Evolutionary conservation across 2,329 filamentous ascomycete species (phyloP), one percentile per base, ranked within the genome.

Genomic region (Epichloe aotearoae): DNA sequence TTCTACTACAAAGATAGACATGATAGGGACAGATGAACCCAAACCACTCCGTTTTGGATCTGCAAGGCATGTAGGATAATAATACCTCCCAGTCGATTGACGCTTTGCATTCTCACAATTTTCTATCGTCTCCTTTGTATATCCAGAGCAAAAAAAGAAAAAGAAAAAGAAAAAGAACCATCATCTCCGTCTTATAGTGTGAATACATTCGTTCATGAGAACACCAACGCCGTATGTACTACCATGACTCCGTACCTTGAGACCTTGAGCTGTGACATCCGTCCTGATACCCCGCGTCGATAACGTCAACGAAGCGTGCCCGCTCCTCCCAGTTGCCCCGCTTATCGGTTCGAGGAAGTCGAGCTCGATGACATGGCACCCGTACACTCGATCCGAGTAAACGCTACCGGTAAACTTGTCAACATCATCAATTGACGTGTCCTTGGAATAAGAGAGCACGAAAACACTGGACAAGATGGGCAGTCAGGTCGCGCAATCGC

Each of bases 401-500:
- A 42, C 3, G 19, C 17, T 42, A 3, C 11, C 11, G 14, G 15
- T 14, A 23, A 15, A 34, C 14, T 6, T 15, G 19, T 23, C 19
- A 43, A 12, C 39, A 37, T 43, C 39, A n/a, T 40, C 7, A 26
- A 36, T 26, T 17, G 33, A 33, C 39, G 17, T 26, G n/a, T 26
- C 47, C 15, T n/a, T 37, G 8, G 8, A 15, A 36, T 14, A 8
- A 10, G 30, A 30, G 15, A 19, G 38, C 17, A 36, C 7, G 10
- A 6, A 34, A 3, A 30, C 34, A 15, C 36, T n/a, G 17, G 51
- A 57, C 12, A 46, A 19, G n/a, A 65, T 65, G 62, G 55, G 55
- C 3, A 54, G 50, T 26, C 44, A 50, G 38, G 54, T 45, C 26
- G 53, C 63, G 37, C 62, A 60, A 48, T 55, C 55, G 8, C 61